A percentile compares a stretch with the other conserved stretches of the same genome.
These are phyloP conservation scores for Pestalotiopsis sp. DNA, from an alignment of 2,329 filamentous ascomycete genomes.

Conservation along the genomic window DNA sequence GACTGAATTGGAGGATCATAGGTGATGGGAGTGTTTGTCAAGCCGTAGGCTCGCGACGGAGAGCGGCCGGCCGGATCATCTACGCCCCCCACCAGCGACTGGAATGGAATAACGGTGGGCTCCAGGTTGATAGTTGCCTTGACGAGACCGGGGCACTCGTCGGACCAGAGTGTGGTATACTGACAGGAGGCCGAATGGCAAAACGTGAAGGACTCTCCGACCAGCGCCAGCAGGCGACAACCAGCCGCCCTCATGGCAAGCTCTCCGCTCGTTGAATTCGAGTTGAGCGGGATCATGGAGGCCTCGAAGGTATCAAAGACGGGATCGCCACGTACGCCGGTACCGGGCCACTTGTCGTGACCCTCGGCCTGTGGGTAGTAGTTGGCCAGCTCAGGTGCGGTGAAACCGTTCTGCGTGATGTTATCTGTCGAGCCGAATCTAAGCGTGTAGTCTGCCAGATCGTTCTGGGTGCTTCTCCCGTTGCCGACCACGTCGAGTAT, in stretches of 20 bases:
- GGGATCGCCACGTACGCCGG: conserved; percentile 7
- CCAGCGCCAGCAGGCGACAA: conserved; percentile 1
- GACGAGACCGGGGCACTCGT: conserved; percentile 10
- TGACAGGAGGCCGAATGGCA: conserved; percentile 10
- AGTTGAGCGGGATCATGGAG: conserved; percentile 9
- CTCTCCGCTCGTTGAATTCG: conserved; percentile 11
- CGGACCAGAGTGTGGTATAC: conserved; percentile 10
- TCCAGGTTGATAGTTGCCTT: conserved; percentile 12
- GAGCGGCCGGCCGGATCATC: conserved; percentile 5
- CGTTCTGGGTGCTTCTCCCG: conserved; percentile 22
- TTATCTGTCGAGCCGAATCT: conserved; percentile 21
- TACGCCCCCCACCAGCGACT: conserved; percentile 8
- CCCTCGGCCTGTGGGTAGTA: conserved; percentile 34
- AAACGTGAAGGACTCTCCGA: conserved; percentile 8
- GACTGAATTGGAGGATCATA: conserved; percentile 9
- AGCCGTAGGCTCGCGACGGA: conserved; percentile 6
- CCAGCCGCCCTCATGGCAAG: conserved; percentile 12
- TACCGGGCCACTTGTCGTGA: conserved; percentile 39
- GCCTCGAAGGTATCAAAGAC: conserved; percentile 13
- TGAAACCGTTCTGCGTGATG: conserved; percentile 27
- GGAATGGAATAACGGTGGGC: conserved; percentile 10
- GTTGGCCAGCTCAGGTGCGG: conserved; percentile 17
- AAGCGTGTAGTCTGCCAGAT: conserved; percentile 21
- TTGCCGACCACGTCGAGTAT: conserved; percentile 31
- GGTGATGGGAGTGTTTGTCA: conserved; percentile 11